Percentiles rank a stretch among this genome's conserved stretches.
These are phyloP conservation scores for Tricholoma hemisulphureum DNA, from an alignment of 768 basidiomycete genomes.

Conservation along the genomic window DNA sequence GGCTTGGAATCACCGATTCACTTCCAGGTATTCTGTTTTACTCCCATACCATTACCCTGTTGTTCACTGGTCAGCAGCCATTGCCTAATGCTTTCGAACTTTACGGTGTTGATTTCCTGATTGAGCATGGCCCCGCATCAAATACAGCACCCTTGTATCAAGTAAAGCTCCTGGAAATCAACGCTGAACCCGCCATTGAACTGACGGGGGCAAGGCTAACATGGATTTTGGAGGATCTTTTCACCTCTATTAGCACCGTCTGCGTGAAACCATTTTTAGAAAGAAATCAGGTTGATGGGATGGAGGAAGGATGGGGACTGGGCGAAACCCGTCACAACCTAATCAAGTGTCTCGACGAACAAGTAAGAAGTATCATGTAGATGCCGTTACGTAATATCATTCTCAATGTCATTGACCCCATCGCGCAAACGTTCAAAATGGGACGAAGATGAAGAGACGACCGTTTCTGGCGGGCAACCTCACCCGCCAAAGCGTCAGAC, in stretches of 20 bases:
- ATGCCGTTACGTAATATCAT: slow-evolving; percentile 2
- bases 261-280: slow-evolving; percentile 70
- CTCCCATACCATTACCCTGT: background rate
- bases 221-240: slow-evolving; percentile 81
- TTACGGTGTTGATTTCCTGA: slow-evolving; percentile 90
- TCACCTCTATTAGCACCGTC: slow-evolving; percentile 63
- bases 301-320: slow-evolving; percentile 39
- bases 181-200: slow-evolving; percentile 95
- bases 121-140: slow-evolving; percentile 43
- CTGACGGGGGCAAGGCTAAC: slow-evolving; percentile 81
- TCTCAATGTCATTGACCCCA: slow-evolving; percentile 41
- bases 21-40: slow-evolving; percentile 60
- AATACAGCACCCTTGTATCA: slow-evolving; percentile 35
- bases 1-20: slow-evolving; percentile 78
- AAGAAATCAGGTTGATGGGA: slow-evolving; percentile 1
- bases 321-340: slow-evolving; percentile 55
- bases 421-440: slow-evolving; percentile 79
- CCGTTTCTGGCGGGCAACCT: slow-evolving; percentile 26
- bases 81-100: slow-evolving; percentile 93
- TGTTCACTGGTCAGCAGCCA: slow-evolving; percentile 44
- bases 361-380: slow-evolving; percentile 31
- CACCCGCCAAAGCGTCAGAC: slow-evolving; percentile 52
- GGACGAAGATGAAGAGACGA: slow-evolving; percentile 48
- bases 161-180: slow-evolving; percentile 84
- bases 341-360: slow-evolving; percentile 64